phyloP scores from a whole-genome alignment of 1,284 basidiomycete species.

The Tilletia indica region DNA sequence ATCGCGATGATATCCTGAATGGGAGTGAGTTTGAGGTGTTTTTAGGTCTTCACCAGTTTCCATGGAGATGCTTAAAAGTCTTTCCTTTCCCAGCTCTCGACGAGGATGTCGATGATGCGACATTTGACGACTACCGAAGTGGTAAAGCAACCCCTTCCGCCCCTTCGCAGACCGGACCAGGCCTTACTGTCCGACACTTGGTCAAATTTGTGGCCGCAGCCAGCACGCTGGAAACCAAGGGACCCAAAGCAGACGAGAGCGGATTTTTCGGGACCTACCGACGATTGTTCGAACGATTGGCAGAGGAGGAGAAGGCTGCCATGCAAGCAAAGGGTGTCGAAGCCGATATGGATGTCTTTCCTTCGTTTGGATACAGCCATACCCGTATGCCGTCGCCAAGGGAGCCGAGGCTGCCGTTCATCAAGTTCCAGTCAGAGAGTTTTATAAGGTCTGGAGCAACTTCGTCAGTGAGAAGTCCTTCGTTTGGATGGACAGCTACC shows the following conservation, averaged over 20 bases:
- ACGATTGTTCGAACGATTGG: constrained; percentile 79
- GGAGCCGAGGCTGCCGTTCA: constrained; percentile 30
- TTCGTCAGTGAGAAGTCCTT: constrained; percentile 89
- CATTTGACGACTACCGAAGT: constrained; percentile 75
- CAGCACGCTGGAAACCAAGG: constrained; percentile 64
- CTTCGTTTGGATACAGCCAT: constrained; percentile 77
- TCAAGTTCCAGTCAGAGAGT: constrained; percentile 58
- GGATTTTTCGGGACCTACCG: constrained; percentile 88
- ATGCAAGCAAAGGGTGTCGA: constrained; percentile 54
- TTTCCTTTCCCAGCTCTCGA: constrained; percentile 28
- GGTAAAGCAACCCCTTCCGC: constrained; percentile 62
- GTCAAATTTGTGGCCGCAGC: constrained; percentile 77
- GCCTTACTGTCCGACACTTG: constrained; percentile 76
- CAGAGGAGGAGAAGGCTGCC: constrained; percentile 70
- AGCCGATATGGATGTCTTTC: constrained; percentile 56
- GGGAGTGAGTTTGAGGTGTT: constrained; percentile 24
- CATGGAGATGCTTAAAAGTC: neutral
- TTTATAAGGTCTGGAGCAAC: constrained; percentile 84
- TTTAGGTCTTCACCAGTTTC: neutral
- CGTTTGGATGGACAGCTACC: constrained; percentile 82
- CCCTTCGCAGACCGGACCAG: constrained; percentile 71
- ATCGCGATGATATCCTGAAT: constrained; percentile 69
- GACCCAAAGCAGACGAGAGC: constrained; percentile 56
- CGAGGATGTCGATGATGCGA: constrained; percentile 35
- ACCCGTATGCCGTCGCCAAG: constrained; percentile 66